A percentile compares a stretch with the other conserved stretches of the same genome.
Evolutionary conservation across 345 rosid species (phyloP).

Genomic region (Eucalyptus marginata): DNA sequence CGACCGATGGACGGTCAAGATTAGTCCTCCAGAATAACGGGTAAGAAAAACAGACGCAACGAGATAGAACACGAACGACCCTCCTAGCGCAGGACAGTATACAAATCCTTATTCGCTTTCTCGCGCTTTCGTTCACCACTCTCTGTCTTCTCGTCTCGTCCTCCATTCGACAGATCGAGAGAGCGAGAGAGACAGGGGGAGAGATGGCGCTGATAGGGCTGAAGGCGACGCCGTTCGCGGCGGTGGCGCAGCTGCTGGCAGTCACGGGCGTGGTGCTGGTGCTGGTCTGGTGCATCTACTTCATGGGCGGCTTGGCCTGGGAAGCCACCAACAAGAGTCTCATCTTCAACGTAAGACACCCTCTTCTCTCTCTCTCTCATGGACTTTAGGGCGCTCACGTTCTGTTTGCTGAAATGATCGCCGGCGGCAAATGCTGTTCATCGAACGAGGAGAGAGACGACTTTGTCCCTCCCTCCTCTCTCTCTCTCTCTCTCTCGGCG

Average conservation of each 20-base stretch:
- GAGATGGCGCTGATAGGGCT: constrained; percentile 31
- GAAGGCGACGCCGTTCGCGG: constrained; percentile 43
- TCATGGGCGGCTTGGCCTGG: constrained; percentile 91
- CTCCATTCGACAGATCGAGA: neutral
- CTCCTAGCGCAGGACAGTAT: neutral
- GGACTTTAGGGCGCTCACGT: neutral
- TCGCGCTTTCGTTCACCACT: neutral
- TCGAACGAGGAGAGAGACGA: neutral
- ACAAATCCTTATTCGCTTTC: neutral
- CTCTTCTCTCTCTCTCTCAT: neutral
- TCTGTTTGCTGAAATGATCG: neutral
- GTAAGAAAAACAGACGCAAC: neutral
- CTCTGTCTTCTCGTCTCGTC: neutral
- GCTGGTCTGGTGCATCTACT: constrained; percentile 64
- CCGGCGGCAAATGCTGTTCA: neutral
- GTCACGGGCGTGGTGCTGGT: constrained; percentile 51
- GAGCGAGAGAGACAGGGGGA: neutral
- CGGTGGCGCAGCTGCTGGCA: constrained; percentile 54
- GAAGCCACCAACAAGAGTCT: constrained; percentile 71
- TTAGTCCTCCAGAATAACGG: neutral
- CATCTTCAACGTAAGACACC: constrained; percentile 68
- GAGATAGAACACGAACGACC: neutral
- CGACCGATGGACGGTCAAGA: neutral
- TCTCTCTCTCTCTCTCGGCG: neutral
- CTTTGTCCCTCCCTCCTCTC: neutral